These are phyloP conservation scores for Pseudogymnoascus sp. DNA, from an alignment of 2,329 filamentous ascomycete genomes.

Conservation along the genomic window DNA sequence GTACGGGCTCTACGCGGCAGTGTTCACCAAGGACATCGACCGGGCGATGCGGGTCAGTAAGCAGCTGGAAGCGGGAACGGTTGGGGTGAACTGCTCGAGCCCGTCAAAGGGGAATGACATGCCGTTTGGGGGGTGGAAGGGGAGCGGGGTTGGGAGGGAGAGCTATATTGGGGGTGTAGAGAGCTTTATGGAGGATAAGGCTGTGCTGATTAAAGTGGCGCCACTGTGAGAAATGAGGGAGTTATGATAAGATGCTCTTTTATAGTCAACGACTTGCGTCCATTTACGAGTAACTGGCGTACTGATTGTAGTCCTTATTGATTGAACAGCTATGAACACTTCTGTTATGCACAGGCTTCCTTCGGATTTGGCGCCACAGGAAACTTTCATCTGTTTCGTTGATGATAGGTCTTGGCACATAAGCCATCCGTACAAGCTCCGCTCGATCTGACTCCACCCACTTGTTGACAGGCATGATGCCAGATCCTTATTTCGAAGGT, in stretches of 20 bases:
- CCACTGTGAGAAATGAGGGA: not conserved
- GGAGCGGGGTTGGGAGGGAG: slow-evolving; percentile 20
- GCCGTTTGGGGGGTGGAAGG: slow-evolving; percentile 23
- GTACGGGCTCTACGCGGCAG: slow-evolving; percentile 50
- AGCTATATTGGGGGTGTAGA: slow-evolving; percentile 17
- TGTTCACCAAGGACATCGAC: slow-evolving; percentile 51
- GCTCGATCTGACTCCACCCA: not conserved
- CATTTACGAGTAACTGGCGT: too few relatives aligned
- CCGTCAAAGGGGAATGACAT: slow-evolving; percentile 17
- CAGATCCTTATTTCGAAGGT: not conserved
- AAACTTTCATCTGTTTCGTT: not conserved
- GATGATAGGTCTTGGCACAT: not conserved
- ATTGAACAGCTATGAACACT: too few relatives aligned
- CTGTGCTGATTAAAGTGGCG: slow-evolving; percentile 19
- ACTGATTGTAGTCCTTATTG: too few relatives aligned
- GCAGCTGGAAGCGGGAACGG: slow-evolving; percentile 42
- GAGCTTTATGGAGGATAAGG: slow-evolving; percentile 22
- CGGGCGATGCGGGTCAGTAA: slow-evolving; percentile 38
- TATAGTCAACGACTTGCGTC: not conserved
- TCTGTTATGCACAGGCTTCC: too few relatives aligned
- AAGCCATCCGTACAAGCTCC: not conserved
- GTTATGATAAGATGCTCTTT: not conserved
- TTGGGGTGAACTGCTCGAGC: slow-evolving; percentile 26
- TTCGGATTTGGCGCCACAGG: not conserved
- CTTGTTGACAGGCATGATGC: not conserved